Percentiles rank a stretch among this genome's conserved stretches.
phyloP scores from a whole-genome alignment of 148 eudicot species.

The Camellia lanceoleosa region DNA sequence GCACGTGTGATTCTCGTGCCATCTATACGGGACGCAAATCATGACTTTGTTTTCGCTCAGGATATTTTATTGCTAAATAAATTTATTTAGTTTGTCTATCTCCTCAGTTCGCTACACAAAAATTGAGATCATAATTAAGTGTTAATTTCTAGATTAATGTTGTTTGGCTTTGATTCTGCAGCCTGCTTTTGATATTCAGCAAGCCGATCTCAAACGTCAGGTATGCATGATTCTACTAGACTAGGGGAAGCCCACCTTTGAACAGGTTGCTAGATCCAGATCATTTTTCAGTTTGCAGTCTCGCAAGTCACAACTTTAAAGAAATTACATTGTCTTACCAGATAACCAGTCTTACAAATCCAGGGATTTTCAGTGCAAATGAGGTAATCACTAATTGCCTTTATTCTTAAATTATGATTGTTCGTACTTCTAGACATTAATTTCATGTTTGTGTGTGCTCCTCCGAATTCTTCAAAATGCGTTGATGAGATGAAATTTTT shows the following conservation, averaged over 20 bases:
- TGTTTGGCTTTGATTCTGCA: slow-evolving; percentile 37
- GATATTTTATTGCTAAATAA: slow-evolving; percentile 27
- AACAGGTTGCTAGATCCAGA: background rate
- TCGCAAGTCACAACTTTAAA: slow-evolving; percentile 3
- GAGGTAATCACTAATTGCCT: slow-evolving; percentile 48
- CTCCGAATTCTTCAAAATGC: background rate
- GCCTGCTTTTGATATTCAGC: slow-evolving; percentile 77
- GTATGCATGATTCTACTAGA: slow-evolving; percentile 30
- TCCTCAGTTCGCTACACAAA: background rate
- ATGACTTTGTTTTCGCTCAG: slow-evolving; percentile 97
- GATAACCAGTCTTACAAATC: slow-evolving; percentile 79
- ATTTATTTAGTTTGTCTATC: background rate
- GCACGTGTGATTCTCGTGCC: slow-evolving; percentile 79
- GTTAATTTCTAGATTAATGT: background rate
- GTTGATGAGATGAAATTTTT: too few relatives aligned
- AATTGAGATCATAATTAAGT: background rate
- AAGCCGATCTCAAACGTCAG: slow-evolving; percentile 59
- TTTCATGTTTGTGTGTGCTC: background rate
- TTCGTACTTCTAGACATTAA: background rate
- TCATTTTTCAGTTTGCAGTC: background rate
- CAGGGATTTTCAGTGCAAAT: slow-evolving; percentile 80
- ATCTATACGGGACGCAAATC: slow-evolving; percentile 85
- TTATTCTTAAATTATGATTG: background rate
- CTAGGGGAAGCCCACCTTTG: background rate
- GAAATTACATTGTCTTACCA: slow-evolving; percentile 32